These are phyloP conservation scores for Rhodotorula paludigena DNA, from an alignment of 768 basidiomycete species.

Conservation along the genomic window DNA sequence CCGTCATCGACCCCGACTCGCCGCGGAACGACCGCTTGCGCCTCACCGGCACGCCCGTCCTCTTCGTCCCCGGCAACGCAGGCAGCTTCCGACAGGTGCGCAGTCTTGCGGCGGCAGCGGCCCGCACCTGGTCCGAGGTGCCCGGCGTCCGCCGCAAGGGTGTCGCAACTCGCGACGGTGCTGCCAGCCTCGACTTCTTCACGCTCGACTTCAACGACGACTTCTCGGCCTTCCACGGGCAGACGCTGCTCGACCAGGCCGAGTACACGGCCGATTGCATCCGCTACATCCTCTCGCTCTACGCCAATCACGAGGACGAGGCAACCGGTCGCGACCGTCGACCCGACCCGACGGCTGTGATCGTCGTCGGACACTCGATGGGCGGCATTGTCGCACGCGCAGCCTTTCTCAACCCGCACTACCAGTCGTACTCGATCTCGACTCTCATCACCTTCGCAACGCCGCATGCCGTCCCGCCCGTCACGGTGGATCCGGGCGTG, in stretches of 20 bases:
- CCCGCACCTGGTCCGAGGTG: constrained; percentile 67
- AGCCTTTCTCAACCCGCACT: constrained; percentile 60
- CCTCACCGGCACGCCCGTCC: constrained; percentile 65
- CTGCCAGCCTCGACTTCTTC: constrained; percentile 74
- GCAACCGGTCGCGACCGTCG: not conserved
- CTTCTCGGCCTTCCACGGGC: constrained; percentile 87
- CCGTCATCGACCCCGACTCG: constrained; percentile 51
- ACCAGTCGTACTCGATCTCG: constrained; percentile 51
- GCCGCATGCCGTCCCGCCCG: constrained; percentile 81
- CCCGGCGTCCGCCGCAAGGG: constrained; percentile 48
- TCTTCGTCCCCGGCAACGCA: constrained; percentile 96
- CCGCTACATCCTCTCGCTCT: constrained; percentile 70
- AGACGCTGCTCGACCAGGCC: constrained; percentile 77
- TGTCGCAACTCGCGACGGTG: constrained; percentile 48
- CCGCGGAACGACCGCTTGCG: not conserved
- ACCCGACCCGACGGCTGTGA: constrained; percentile 56
- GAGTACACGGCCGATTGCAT: constrained; percentile 67
- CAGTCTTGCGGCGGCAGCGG: constrained; percentile 86
- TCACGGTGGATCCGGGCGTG: constrained; percentile 74
- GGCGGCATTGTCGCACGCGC: constrained; percentile 85
- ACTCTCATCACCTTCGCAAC: constrained; percentile 94
- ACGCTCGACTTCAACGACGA: constrained; percentile 97
- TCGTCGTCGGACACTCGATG: constrained; percentile 93
- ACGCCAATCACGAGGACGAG: constrained; percentile 46
- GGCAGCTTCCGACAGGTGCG: constrained; percentile 90